Base-by-base conservation (phyloP, 2,329 filamentous ascomycete species). In the Botrytis fabae region DNA sequence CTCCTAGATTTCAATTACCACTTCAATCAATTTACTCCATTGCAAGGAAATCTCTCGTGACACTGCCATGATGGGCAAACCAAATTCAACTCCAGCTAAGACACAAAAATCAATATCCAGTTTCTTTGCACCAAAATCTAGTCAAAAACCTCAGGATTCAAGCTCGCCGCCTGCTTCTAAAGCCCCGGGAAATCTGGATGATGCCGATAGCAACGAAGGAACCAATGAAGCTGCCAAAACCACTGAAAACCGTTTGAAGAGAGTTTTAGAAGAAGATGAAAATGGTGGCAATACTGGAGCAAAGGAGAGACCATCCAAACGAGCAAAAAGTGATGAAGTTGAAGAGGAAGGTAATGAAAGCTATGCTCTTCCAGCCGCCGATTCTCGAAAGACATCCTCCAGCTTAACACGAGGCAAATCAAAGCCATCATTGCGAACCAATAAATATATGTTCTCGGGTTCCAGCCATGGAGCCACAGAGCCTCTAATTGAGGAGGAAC, bases 41-140 rank as follows among this genome's bases (percentile, higher is more conserved):
- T 16, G 10, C 51, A 60, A 48, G 51, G 14, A n/a, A 48, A 38
- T 20, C 10, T 68, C 16, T 16, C 22, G 28, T 9, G 12, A 48
- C 35, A n/a, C 35, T 59, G 40, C 22, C 40, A 60, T 28, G 59
- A 80, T 80, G 78, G 74, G 61, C 22, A 80, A 79, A 66, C 69
- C 77, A 42, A 75, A 63, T 18, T 28, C 76, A 51, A 74, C 77
- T 32, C 63, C 77, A 75, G 66, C 25, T 57, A 78, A 79, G 73
- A 93, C 91, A 78, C 93, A 98, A 80, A 88, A 91, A 77, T 93
- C 93, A 0, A 91, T 98, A 75, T 96, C 93, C 4, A 95, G 90
- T 80, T 97, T 97, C 83, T 97, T 97, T 81, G 88, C 90, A 0
- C 89, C 89, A 22, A 91, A 70, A 80, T 82, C 70, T n/a, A 70